phyloP scores from a whole-genome alignment of 1,139 yeast genomes.

The Yamadazyma epiphylla region DNA sequence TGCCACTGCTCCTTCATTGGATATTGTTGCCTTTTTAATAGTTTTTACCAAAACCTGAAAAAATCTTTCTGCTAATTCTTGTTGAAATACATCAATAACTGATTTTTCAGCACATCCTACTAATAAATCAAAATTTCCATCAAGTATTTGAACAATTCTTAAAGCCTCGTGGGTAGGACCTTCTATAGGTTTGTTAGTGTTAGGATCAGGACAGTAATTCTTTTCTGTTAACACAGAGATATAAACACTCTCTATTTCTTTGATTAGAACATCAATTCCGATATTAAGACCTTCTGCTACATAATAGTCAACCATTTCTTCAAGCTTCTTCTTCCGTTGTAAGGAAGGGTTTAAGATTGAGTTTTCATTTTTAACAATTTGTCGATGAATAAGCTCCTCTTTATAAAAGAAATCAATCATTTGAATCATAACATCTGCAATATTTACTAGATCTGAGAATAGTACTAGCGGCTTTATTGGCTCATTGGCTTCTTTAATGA shows the following conservation, averaged over 20 bases:
- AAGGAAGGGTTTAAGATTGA: constrained; percentile 80
- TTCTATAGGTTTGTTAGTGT: constrained; percentile 5
- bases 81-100: constrained; percentile 87
- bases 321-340: constrained; percentile 77
- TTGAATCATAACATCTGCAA: constrained; percentile 89
- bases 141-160: constrained; percentile 57
- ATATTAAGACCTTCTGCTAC: constrained; percentile 91
- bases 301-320: constrained; percentile 74
- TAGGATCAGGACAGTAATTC: constrained; percentile 7
- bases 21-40: constrained; percentile 62
- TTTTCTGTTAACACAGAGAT: constrained; percentile 5
- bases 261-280: constrained; percentile 84
- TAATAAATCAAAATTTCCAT: constrained; percentile 70
- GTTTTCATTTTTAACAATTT: constrained; percentile 61
- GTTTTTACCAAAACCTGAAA: constrained; percentile 74
- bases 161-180: constrained; percentile 74
- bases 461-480: constrained; percentile 79
- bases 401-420: constrained; percentile 90
- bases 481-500: constrained; percentile 10
- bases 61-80: constrained; percentile 87
- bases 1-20: constrained; percentile 78
- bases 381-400: constrained; percentile 67
- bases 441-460: constrained; percentile 85
- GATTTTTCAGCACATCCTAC: constrained; percentile 85
- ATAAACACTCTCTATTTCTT: constrained; percentile 55